Base-by-base conservation (phyloP, 176 grass and related monocot species). In the Phragmites australis region DNA sequence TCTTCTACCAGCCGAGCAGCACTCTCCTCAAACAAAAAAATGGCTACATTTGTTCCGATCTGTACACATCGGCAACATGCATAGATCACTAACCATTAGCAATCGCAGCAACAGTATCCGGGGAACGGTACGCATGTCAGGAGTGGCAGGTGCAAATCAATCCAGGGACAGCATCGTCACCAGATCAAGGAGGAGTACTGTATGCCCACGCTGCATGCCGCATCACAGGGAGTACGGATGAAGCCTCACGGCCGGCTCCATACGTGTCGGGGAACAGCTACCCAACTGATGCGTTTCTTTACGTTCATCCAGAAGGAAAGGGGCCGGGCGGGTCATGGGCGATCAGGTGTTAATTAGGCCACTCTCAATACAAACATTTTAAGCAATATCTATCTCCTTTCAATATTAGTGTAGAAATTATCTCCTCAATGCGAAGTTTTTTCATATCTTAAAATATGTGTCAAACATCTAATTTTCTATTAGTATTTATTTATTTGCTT, bases 131-230 rank as follows among this genome's bases (percentile, higher is more conserved):
- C 8, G 61, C 46, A 40, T 79, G 76, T 79, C 60, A 60, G 76
- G 76, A 65, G 8, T 41, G 47, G 77, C 30, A 26, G n/a, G 32
- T 53, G 64, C 65, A 61, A 60, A 49, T 26, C 53, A 2, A 37
- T n/a, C n/a, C n/a, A 26, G 40, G 76, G 60, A 32, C 76, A 78
- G 45, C 75, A 65, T 78, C 55, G 9, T 30, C 74, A 9, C 69
- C 27, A 30, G 69, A 72, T 72, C 59, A 3, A 8, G 7, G 23
- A 2, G 34, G 34, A 37, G 34, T 37, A 2, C 3, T 37, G 34
- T 56, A 56, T 37, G 53, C 54, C 22, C 53, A 56, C 57, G 59
- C 59, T 34, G 59, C 59, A 16, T 60, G 53, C n/a, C 4, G n/a
- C 57, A 15, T 60, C 26, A 15, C 44, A 10, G 27, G 44, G 67